Base-by-base conservation (phyloP, 495 filamentous ascomycete species). In the Margaritispora aquatica region DNA sequence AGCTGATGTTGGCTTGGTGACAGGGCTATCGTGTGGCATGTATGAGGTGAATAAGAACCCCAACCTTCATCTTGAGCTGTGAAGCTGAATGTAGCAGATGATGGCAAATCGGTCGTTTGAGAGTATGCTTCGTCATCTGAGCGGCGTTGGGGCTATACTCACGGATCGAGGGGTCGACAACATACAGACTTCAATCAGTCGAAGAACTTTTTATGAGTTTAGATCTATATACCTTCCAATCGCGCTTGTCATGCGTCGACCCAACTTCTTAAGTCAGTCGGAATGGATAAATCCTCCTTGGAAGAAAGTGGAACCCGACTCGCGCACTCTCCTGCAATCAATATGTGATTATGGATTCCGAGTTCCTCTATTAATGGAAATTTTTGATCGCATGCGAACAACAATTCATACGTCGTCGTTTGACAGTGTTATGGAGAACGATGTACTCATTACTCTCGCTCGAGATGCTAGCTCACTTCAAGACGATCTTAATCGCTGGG, bases 141-240 rank as follows among this genome's bases (percentile, higher is more conserved):
- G 36, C 23, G 31, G 53, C 2, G 29, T 55, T 13, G 31, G 29
- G 2, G 53, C 53, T 5, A 24, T 55, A 46, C 22, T 55, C 29
- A 38, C 2, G 17, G 24, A 21, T 7, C 5, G 53, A 24, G 53
- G 53, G 17, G 53, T 55, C 10, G 8, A 31, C 15, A 55, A 55
- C 10, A 9, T 55, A 8, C 20, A 46, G 17, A 21, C 53, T 2
- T 20, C 31, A 11, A 44, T 22, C 13, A 24, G 31, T 46, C 53
- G 53, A 24, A 55, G 53, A 34, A 46, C 29, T 13, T 55, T 44
- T 34, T 55, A 55, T 23, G 53, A 55, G 46, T 55, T 44, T 24
- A 38, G 53, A 55, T 24, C 21, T n/a, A 55, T 55, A 15, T 10
- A 55, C 15, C 34, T 24, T 9, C 53, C 29, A 2, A 34, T 38